Evolutionary conservation across 305 asterid genomes (phyloP).

Genomic region (Nicotiana rustica): DNA sequence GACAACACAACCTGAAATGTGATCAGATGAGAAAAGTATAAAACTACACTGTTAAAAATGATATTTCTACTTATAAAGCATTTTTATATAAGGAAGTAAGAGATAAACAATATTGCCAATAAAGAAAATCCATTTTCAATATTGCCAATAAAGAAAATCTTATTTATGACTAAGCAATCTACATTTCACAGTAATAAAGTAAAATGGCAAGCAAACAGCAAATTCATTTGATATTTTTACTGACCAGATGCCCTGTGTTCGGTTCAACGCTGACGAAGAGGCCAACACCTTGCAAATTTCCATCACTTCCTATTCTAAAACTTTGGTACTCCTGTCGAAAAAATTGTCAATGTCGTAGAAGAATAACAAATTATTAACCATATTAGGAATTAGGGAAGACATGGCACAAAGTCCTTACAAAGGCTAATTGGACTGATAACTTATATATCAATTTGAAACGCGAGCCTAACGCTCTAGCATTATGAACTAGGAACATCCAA

Average conservation of each 20-base stretch:
- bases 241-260: conserved; percentile 80
- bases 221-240: conserved; percentile 36
- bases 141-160: too few relatives aligned
- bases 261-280: conserved; percentile 79
- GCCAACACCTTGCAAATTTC: conserved; percentile 97
- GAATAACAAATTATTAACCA: not conserved
- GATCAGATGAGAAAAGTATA: not conserved
- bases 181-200: not conserved
- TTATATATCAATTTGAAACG: not conserved
- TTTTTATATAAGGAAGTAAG: not conserved
- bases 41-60: not conserved
- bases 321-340: conserved; percentile 83
- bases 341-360: conserved; percentile 16
- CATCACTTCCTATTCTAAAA: conserved; percentile 91
- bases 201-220: not conserved
- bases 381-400: not conserved
- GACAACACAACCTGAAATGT: conserved; percentile 75
- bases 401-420: conserved; percentile 9
- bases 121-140: not conserved
- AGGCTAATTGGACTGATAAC: not conserved
- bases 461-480: not conserved
- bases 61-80: not conserved
- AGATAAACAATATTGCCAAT: not conserved
- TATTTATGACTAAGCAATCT: not conserved
- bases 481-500: not conserved